These are phyloP conservation scores for Leishmania tarentolae DNA, from an alignment of 208 protist species.

Conservation along the genomic window DNA sequence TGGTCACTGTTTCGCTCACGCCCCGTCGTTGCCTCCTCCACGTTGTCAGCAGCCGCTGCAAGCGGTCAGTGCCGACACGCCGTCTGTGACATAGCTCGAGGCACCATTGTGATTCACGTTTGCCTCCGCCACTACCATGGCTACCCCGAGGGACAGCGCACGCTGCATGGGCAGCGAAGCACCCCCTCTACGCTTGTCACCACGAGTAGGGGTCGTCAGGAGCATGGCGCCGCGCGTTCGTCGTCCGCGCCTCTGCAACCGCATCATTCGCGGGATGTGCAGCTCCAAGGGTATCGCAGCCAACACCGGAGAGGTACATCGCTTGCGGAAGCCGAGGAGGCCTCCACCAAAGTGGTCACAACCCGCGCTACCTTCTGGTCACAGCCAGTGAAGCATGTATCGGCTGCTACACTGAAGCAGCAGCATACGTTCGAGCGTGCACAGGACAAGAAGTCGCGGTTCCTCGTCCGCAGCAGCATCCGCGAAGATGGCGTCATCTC, in stretches of 20 bases:
- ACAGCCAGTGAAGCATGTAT: conserved; percentile 36
- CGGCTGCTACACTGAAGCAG: conserved; percentile 47
- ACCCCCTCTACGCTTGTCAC: not conserved
- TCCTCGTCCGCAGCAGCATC: conserved; percentile 53
- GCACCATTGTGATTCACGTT: not conserved
- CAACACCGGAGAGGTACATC: conserved; percentile 1
- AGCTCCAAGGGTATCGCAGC: not conserved
- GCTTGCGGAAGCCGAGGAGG: not conserved
- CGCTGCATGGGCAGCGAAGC: not conserved
- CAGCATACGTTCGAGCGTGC: conserved; percentile 47
- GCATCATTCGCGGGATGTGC: not conserved
- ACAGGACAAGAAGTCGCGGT: conserved; percentile 69
- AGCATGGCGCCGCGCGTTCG: not conserved
- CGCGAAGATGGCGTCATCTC: conserved; percentile 76
- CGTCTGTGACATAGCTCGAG: not conserved
- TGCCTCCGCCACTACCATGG: conserved; percentile 1
- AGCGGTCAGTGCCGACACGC: not conserved
- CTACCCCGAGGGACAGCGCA: not conserved
- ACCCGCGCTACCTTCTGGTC: conserved; percentile 57
- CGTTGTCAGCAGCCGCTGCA: not conserved
- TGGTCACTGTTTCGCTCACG: not conserved
- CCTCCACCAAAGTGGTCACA: not conserved
- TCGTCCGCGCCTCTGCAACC: not conserved
- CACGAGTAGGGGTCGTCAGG: not conserved
- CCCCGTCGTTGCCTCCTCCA: not conserved